Conservation (phyloP, 2,329 filamentous ascomycete genomes). For the Pyricularia grisea region DNA sequence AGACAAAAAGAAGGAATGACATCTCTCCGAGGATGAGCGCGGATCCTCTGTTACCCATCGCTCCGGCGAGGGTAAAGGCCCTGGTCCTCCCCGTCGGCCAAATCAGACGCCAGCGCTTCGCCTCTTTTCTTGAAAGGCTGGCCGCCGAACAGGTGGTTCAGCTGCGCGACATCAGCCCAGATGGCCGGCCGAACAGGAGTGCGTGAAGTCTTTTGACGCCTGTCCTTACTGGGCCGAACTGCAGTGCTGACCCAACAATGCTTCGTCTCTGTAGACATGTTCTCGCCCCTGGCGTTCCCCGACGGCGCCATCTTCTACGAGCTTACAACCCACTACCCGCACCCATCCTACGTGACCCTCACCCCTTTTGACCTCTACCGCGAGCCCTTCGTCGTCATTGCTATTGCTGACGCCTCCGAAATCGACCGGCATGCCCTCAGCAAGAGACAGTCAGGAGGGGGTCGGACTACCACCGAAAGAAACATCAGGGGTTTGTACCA, state of each 20-base stretch:
- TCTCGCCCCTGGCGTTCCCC: constrained; percentile 83
- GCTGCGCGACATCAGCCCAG: constrained; percentile 76
- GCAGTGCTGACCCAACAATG: constrained; percentile 4
- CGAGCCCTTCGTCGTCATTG: constrained; percentile 75
- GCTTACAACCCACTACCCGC: constrained; percentile 68
- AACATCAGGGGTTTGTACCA: constrained; percentile 52
- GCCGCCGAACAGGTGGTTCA: constrained; percentile 73
- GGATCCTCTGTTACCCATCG: constrained; percentile 83
- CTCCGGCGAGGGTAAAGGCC: constrained; percentile 82
- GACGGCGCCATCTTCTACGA: constrained; percentile 83
- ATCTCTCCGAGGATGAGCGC: constrained; percentile 53
- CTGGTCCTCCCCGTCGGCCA: constrained; percentile 79
- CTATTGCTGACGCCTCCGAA: constrained; percentile 73
- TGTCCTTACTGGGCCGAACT: background rate
- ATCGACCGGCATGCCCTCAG: constrained; percentile 44
- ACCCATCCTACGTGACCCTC: constrained; percentile 68
- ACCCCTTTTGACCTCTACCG: constrained; percentile 87
- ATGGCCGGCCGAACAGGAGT: constrained; percentile 81
- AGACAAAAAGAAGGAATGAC: constrained; percentile 11
- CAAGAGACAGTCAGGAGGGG: constrained; percentile 43
- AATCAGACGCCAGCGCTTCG: constrained; percentile 74
- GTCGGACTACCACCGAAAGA: constrained; percentile 41
- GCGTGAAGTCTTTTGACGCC: constrained; percentile 23
- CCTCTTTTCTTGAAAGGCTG: constrained; percentile 68
- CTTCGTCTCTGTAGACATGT: constrained; percentile 58